phyloP scores from a whole-genome alignment of 768 basidiomycete species.

The Hemileccinum impolitum region DNA sequence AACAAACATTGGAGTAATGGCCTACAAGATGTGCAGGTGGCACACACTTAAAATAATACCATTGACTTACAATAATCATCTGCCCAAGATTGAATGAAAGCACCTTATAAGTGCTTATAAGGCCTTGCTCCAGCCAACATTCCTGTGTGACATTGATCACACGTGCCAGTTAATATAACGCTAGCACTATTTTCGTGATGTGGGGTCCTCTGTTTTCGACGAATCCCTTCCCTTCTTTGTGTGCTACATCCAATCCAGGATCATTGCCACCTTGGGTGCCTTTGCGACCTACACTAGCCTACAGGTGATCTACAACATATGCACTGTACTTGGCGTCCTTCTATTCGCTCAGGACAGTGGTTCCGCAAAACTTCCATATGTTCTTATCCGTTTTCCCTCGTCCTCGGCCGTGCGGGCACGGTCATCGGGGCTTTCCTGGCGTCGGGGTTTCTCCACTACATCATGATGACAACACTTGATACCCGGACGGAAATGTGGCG shows the following conservation, averaged over 20 bases:
- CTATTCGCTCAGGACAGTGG: background rate
- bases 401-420: background rate
- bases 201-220: too few species aligned
- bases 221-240: conserved; percentile 20
- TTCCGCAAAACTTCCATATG: background rate
- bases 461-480: background rate
- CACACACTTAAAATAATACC: too few species aligned
- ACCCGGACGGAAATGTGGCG: background rate
- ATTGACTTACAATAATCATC: too few species aligned
- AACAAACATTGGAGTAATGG: too few species aligned
- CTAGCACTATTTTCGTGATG: too few species aligned
- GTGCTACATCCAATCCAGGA: conserved; percentile 36
- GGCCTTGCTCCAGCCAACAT: too few species aligned
- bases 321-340: background rate
- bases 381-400: background rate
- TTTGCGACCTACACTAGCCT: conserved; percentile 44
- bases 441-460: background rate
- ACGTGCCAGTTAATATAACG: too few species aligned
- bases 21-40: too few species aligned
- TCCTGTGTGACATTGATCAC: too few species aligned
- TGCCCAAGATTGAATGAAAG: too few species aligned
- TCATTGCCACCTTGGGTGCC: conserved; percentile 42
- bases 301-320: conserved; percentile 16
- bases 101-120: too few species aligned
- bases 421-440: background rate